Evolutionary conservation across 371 early-diverging fungal genomes (phyloP).

Genomic region (Saksenaea oblongispora): DNA sequence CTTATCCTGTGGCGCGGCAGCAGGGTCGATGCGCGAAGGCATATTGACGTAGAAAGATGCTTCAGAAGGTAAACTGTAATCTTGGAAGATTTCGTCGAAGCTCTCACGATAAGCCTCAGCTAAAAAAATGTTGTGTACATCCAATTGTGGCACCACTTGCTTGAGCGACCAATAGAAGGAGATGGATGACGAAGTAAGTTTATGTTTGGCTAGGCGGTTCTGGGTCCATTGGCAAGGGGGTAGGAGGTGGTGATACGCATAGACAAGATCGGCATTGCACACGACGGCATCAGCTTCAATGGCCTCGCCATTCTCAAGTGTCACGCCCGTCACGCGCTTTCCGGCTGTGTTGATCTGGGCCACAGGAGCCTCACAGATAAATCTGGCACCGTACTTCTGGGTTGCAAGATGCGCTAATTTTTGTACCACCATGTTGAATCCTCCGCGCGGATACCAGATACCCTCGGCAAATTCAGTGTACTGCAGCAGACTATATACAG

Average conservation of each 20-base stretch:
- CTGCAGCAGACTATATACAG: constrained; percentile 59
- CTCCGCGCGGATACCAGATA: constrained; percentile 69
- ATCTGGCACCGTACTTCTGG: constrained; percentile 48
- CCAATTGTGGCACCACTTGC: constrained; percentile 44
- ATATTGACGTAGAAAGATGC: constrained; percentile 67
- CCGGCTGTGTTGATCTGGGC: constrained; percentile 44
- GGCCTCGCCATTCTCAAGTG: constrained; percentile 45
- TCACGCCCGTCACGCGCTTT: constrained; percentile 52
- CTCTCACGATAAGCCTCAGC: constrained; percentile 59
- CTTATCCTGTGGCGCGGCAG: constrained; percentile 55
- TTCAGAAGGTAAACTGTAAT: constrained; percentile 45
- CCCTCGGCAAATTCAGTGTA: constrained; percentile 69
- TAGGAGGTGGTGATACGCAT: constrained; percentile 58
- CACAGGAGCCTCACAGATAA: constrained; percentile 50
- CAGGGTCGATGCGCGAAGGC: constrained; percentile 60
- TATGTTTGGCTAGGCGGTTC: constrained; percentile 40
- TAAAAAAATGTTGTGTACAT: constrained; percentile 67
- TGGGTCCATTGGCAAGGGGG: constrained; percentile 52
- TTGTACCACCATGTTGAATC: constrained; percentile 62
- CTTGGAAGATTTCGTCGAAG: constrained; percentile 63
- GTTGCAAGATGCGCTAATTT: constrained; percentile 54
- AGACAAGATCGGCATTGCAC: constrained; percentile 65
- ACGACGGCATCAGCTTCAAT: constrained; percentile 63
- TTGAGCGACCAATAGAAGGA: constrained; percentile 67
- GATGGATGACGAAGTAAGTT: constrained; percentile 61